phyloP scores from a whole-genome alignment of 805 yeast genomes.

The Metschnikowia proteae region DNA sequence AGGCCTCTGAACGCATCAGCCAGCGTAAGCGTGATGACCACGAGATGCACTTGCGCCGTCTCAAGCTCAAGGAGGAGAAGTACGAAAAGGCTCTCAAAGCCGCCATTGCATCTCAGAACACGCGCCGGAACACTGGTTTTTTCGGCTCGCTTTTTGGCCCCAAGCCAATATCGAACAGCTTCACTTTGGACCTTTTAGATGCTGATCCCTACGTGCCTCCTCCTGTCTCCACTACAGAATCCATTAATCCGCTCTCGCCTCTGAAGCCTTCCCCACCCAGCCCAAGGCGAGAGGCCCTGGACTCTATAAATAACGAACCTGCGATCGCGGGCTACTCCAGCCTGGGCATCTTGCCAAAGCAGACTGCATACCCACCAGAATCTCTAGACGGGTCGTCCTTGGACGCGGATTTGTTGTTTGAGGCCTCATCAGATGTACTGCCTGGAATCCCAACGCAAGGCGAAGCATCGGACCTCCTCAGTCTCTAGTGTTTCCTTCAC shows the following conservation, averaged over 20 bases:
- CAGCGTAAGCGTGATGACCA: slow-evolving; percentile 40
- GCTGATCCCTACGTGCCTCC: background rate
- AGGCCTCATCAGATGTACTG: background rate
- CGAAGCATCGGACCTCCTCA: slow-evolving; percentile 1
- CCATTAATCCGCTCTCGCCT: background rate
- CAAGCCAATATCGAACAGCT: slow-evolving; percentile 13
- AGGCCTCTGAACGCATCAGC: slow-evolving; percentile 33
- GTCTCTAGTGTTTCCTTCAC: background rate
- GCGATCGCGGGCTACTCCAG: background rate
- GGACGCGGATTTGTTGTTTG: background rate
- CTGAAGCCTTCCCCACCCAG: background rate
- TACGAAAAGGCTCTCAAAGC: slow-evolving; percentile 30
- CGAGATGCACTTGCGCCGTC: slow-evolving; percentile 32
- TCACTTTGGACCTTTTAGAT: slow-evolving; percentile 10
- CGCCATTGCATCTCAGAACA: slow-evolving; percentile 24
- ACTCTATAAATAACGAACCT: background rate
- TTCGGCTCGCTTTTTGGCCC: slow-evolving; percentile 31
- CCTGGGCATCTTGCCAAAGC: background rate
- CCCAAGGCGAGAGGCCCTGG: background rate
- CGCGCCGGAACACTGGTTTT: slow-evolving; percentile 23
- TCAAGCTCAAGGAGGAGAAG: slow-evolving; percentile 37
- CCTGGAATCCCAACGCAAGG: background rate
- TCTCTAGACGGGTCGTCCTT: background rate
- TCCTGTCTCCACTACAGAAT: background rate
- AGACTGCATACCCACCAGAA: background rate